These are phyloP conservation scores for Guillardia theta DNA, from an alignment of 78 protist genomes.

Conservation along the genomic window DNA sequence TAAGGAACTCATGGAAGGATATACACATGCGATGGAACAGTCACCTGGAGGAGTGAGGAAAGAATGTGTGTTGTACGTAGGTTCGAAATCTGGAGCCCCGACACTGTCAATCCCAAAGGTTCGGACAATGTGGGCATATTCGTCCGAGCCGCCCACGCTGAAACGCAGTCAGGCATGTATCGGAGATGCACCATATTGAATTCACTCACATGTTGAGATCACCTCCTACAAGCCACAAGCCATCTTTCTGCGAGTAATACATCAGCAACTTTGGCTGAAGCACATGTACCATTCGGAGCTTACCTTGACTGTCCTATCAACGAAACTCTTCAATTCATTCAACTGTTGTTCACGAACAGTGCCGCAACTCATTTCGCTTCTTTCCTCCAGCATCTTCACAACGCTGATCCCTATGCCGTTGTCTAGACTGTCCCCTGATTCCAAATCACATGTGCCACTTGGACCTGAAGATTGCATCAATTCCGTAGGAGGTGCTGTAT, in stretches of 20 bases:
- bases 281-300: too few species aligned
- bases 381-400: not conserved
- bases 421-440: too few species aligned
- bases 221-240: not conserved
- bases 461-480: not conserved
- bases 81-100: not conserved
- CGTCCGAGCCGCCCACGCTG: not conserved
- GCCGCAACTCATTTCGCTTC: not conserved
- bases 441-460: not conserved
- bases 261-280: too few species aligned
- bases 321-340: not conserved
- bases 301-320: not conserved
- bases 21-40: too few species aligned
- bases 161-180: too few species aligned
- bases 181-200: too few species aligned
- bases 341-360: not conserved
- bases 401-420: not conserved
- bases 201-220: not conserved
- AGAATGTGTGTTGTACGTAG: not conserved
- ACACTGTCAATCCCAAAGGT: not conserved
- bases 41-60: not conserved
- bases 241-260: not conserved
- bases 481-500: not conserved
- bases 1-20: too few species aligned
- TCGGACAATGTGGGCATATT: not conserved